Evolutionary conservation across 805 yeast species (phyloP), one percentile per base, ranked within the genome.

Genomic region (Kregervanrija fluxuum): DNA sequence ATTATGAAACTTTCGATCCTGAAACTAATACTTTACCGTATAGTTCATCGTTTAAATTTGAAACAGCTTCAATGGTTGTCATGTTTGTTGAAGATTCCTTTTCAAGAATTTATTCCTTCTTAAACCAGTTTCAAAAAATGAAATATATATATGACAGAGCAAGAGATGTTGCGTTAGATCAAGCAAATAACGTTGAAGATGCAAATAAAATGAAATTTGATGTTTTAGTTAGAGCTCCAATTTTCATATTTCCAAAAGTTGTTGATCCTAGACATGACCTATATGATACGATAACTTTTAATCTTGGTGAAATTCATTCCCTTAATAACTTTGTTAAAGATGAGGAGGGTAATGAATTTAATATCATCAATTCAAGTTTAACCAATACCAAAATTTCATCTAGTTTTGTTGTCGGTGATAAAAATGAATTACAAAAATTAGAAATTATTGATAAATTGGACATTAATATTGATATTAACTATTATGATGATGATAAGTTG

Each of bases 141-240:
- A 93, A 93, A 62, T 77, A 76, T 4, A 71, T 90, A n/a, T 95
- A 85, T 61, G 99, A 93, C 56, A 69, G 75, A 15, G 95, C 98
- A 0, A 75, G 98, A 46, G 87, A 83, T 55, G 86, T 89, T 10
- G 96, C 98, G 0, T 75, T 88, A 52, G 77, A 83, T 52, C 95
- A 86, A 60, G 93, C 93, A 0, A 78, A 50, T 31, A 74, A 65
- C 41, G 70, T 75, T 47, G 77, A 77, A 42, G 70, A 66, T 45
- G 77, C 85, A 1, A 73, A 68, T 39, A 75, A 71, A 51, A 79
- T 89, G 64, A 79, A 80, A 50, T 75, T 90, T 57, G 85, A 90
- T 54, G 64, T 95, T 32, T 62, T 77, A 13, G 70, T 93, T 12
- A 74, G 77, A 42, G 87, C 97, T 1, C 99, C 99, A 0, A 83